Evolutionary conservation across 176 grass and related monocot genomes (phyloP), one percentile per base, ranked within the genome.

Genomic region (Oryza rufipogon): DNA sequence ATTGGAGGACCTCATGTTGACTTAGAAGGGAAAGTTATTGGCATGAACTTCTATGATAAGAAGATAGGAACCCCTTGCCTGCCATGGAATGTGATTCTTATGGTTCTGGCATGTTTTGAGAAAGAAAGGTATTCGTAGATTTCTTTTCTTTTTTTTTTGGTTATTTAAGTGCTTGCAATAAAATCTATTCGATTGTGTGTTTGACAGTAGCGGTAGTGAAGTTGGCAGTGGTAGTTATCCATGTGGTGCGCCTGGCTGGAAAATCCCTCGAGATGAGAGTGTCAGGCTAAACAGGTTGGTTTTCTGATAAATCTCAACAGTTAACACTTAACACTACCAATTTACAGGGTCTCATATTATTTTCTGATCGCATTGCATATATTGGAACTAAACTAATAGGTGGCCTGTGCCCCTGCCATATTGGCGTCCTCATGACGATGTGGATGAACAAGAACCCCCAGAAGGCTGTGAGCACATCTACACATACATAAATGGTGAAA

Each of bases 31-130:
- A 20, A 76, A 78, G 4, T 85, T 33, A 2, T 70, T 61, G 73
- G 74, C 22, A 85, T 77, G 81, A 83, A 56, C 65, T 85, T 69
- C 33, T 78, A 86, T 51, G 84, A 73, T 19, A 86, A 17, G 41
- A 61, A 86, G 65, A 51, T 80, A 80, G 68, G 58, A 48, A 64
- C 76, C 17, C 68, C 76, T 5, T 80, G 48, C 42, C 6, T 86
- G 12, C 46, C 46, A 61, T 33, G 74, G 49, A 9, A 63, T 5
- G 17, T 14, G 75, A 85, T 77, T 52, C 22, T 13, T 9, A 26
- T 15, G 20, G 9, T 71, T 6, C 14, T 85, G 36, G 16, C 9
- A 23, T 30, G 68, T 70, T 85, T 85, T 71, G 20, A 85, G 74
- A 41, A 17, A n/a, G 63, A 85, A 61, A 22, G 17, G 74, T 85